Percentiles rank a stretch among this genome's conserved stretches.
phyloP scores from a whole-genome alignment of 139 green algal genomes.

The Closterium sp. region DNA sequence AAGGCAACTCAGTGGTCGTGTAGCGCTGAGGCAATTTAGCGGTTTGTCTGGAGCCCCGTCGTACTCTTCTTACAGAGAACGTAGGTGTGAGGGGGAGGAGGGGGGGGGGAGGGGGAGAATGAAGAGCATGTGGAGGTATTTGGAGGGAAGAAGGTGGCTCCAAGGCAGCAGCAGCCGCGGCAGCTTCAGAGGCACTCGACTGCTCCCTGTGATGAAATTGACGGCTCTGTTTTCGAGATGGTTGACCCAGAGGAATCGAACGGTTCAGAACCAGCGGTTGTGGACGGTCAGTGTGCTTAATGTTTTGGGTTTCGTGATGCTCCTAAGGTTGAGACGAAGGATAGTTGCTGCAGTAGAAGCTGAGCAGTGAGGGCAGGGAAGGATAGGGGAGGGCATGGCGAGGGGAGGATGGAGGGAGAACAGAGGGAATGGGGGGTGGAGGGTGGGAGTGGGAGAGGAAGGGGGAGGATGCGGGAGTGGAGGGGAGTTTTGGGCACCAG shows the following conservation, averaged over 20 bases:
- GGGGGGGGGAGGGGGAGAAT: neutral
- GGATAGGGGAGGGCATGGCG: no score
- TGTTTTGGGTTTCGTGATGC: no score
- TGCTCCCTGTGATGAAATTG: neutral
- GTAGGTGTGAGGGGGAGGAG: neutral
- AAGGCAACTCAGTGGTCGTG: neutral
- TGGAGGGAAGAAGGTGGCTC: neutral
- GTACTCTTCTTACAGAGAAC: neutral
- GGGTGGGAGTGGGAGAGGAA: no score
- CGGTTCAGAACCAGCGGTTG: neutral
- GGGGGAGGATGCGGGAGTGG: no score
- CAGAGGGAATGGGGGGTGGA: no score
- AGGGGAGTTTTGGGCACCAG: no score
- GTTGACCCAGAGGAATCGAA: neutral
- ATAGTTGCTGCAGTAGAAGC: no score
- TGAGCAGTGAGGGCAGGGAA: no score
- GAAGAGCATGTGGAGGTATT: neutral
- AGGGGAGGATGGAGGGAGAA: no score
- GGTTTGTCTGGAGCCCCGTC: neutral
- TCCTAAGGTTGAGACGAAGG: no score
- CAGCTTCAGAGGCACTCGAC: neutral
- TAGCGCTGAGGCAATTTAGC: no score
- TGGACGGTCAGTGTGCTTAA: neutral
- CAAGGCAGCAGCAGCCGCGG: neutral
- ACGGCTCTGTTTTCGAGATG: neutral